Conservation (phyloP, 768 basidiomycete genomes). For the Hemileccinum rubropunctum region DNA sequence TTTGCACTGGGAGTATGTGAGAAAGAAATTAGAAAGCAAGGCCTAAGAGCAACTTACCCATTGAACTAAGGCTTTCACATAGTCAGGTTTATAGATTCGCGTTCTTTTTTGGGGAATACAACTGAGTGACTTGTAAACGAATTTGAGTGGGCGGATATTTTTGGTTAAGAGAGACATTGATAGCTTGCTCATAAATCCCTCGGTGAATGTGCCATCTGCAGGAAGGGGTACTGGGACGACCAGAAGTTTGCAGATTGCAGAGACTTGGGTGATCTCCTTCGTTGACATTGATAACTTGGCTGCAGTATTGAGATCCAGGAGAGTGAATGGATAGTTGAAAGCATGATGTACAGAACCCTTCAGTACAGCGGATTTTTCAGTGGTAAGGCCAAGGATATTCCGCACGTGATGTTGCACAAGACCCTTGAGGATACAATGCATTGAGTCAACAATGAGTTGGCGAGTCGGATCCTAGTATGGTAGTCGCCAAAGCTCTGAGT, state of each 20-base stretch:
- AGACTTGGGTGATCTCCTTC: no score
- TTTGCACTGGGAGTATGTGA: background rate
- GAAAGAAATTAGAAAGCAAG: no score
- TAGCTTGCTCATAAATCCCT: no score
- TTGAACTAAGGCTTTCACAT: slow-evolving; percentile 1
- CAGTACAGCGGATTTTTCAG: no score
- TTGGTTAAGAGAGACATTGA: no score
- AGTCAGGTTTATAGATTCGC: slow-evolving; percentile 4
- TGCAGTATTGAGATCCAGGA: no score
- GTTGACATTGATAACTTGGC: no score
- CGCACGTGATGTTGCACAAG: background rate
- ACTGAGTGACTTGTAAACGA: background rate
- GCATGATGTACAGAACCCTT: no score
- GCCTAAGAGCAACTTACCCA: slow-evolving; percentile 3
- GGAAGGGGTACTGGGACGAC: background rate
- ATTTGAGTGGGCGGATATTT: background rate
- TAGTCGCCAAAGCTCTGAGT: background rate
- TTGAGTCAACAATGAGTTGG: background rate
- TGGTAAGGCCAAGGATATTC: background rate
- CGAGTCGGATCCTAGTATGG: background rate
- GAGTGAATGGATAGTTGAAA: no score
- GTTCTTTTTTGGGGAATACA: background rate
- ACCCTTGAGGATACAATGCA: background rate
- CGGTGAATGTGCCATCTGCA: background rate
- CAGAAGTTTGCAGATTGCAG: slow-evolving; percentile 5